A percentile compares a stretch with the other conserved stretches of the same genome.
These are phyloP conservation scores for Strobilomyces echinocephalus DNA, from an alignment of 768 basidiomycete species.

Conservation along the genomic window DNA sequence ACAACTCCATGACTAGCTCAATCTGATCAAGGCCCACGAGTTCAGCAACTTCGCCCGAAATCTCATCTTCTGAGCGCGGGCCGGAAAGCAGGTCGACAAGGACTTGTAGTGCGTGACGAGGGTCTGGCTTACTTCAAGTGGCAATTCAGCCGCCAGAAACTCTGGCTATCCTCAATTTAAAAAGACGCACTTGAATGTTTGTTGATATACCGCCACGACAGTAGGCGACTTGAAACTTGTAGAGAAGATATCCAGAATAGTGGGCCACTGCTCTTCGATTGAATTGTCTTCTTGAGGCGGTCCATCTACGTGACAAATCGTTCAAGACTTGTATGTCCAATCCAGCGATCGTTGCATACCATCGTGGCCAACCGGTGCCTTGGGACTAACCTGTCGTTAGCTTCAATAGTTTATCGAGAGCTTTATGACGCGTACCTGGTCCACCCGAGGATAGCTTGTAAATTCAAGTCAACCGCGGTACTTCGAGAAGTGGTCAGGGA, in stretches of 20 bases:
- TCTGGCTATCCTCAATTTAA: background rate
- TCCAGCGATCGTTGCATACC: constrained; percentile 11
- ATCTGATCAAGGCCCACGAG: constrained; percentile 81
- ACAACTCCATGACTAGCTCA: constrained; percentile 68
- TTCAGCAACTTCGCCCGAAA: constrained; percentile 75
- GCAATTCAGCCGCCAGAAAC: constrained; percentile 2
- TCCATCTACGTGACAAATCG: constrained; percentile 12
- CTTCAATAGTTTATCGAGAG: constrained; percentile 4
- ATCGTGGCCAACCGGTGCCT: constrained; percentile 6
- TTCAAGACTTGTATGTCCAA: constrained; percentile 3
- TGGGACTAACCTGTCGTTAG: constrained; percentile 19
- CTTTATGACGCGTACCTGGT: constrained; percentile 16
- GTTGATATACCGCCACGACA: constrained; percentile 7
- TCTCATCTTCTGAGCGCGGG: constrained; percentile 54
- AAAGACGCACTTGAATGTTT: constrained; percentile 14
- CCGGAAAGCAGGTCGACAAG: constrained; percentile 44
- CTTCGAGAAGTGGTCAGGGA: constrained; percentile 15
- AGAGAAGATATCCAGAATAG: constrained; percentile 33
- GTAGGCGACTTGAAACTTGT: background rate
- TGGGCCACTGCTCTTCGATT: constrained; percentile 22
- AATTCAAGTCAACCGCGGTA: constrained; percentile 10
- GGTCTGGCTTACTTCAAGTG: constrained; percentile 4
- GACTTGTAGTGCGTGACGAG: constrained; percentile 7
- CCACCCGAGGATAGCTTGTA: constrained; percentile 20
- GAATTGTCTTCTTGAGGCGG: constrained; percentile 11